Evolutionary conservation across 1,284 basidiomycete genomes (phyloP), one percentile per base, ranked within the genome.

Genomic region (Pseudozyma hubeiensis): DNA sequence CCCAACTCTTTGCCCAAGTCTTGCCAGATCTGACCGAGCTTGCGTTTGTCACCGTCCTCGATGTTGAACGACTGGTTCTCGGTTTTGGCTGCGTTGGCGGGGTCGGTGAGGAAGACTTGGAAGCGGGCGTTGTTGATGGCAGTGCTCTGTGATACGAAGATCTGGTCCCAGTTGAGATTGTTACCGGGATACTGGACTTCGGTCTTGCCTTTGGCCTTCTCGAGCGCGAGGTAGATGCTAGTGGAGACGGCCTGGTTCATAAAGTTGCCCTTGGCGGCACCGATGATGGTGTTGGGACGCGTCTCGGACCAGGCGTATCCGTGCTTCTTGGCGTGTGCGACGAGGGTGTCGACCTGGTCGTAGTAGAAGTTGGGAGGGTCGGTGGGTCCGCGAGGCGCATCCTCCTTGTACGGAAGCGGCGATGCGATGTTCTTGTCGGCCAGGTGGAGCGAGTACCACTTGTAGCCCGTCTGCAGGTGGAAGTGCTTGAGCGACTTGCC

Each of bases 1-100:
- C 59, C 69, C 13, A 66, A 47, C 30, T 72, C 63, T 24, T 66
- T 60, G 7, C 47, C 69, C 17, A 72, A 40, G 17, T 72, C 69
- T 49, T 72, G 58, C 69, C 64, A 72, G 56, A 72, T 55, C 55
- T 63, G 63, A 14, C 69, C 69, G 5, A 72, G 53, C 14, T 46
- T 72, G 14, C 64, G 54, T 44, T 52, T 47, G 52, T 66, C 64
- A 9, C 69, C 69, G 40, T 72, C 69, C n/a, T 72, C 63, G 19
- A 72, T 72, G 59, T 72, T 72, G 69, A 72, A 66, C 50, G 59
- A 72, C 56, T 72, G 55, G 40, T 72, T 72, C 40, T 62, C 69
- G 55, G 55, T 62, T 50, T 72, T 66, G 34, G 45, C 47, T 24
- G 63, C 59, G 8, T 72, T 66, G 31, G 47, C 53, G 1, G 69